A percentile compares a stretch with the other conserved stretches of the same genome.
Evolutionary conservation across 495 filamentous ascomycete genomes (phyloP).

Genomic region (Articulospora tetracladia): DNA sequence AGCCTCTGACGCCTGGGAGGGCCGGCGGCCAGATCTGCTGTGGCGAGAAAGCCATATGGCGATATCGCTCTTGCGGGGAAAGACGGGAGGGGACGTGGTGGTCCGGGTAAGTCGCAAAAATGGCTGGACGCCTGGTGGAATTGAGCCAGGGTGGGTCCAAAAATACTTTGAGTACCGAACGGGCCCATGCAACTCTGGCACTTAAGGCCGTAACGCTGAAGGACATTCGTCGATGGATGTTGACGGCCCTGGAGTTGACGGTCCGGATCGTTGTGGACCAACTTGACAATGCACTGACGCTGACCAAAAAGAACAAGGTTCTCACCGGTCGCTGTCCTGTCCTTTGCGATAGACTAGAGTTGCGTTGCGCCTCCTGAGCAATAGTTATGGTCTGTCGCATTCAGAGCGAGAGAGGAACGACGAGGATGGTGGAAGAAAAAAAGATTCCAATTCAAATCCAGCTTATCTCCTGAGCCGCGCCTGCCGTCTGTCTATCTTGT

Average conservation of each 20-base stretch:
- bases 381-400: too few species aligned
- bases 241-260: background rate
- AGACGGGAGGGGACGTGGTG: background rate
- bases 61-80: background rate
- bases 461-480: too few species aligned
- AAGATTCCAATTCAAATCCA: too few species aligned
- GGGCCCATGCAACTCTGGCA: background rate
- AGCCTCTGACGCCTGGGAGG: background rate
- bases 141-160: background rate
- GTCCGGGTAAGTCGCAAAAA: background rate
- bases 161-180: constrained; percentile 1
- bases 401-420: too few species aligned
- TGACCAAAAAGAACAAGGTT: background rate
- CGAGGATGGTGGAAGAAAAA: too few species aligned
- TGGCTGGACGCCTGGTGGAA: background rate
- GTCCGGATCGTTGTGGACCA: background rate
- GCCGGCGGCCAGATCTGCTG: background rate
- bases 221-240: background rate
- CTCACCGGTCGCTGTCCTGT: background rate
- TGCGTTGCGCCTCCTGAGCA: too few species aligned
- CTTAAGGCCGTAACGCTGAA: background rate
- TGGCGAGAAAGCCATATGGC: background rate
- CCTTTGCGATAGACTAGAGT: too few species aligned
- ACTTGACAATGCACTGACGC: too few species aligned
- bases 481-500: too few species aligned